A percentile compares a stretch with the other conserved stretches of the same genome.
These are phyloP conservation scores for Suillus weaverae DNA, from an alignment of 768 basidiomycete genomes.

Conservation along the genomic window DNA sequence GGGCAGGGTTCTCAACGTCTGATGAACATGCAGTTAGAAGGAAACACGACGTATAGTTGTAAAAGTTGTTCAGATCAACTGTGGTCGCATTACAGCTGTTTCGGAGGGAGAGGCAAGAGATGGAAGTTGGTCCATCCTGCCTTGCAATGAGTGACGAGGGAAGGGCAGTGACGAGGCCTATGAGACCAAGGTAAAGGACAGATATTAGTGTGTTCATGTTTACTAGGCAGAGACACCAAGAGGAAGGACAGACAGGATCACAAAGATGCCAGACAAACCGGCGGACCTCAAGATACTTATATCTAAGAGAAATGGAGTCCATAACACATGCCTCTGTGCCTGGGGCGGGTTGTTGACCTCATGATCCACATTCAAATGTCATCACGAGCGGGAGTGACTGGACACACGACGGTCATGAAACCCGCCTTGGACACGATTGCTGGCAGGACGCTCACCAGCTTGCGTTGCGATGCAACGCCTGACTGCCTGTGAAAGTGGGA, in stretches of 20 bases:
- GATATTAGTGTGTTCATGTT: neutral
- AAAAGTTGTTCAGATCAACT: constrained; percentile 19
- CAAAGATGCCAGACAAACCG: neutral
- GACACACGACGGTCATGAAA: neutral
- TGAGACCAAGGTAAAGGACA: constrained; percentile 2
- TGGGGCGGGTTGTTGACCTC: neutral
- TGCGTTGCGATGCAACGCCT: neutral
- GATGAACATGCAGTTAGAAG: constrained; percentile 20
- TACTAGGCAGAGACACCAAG: neutral
- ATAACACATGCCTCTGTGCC: neutral
- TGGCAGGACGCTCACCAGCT: neutral
- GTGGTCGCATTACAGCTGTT: constrained; percentile 21
- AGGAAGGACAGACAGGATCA: neutral
- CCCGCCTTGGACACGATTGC: neutral
- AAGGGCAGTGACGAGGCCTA: constrained; percentile 10
- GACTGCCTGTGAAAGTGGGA: neutral
- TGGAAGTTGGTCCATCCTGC: constrained; percentile 10
- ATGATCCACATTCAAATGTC: neutral
- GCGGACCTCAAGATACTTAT: neutral
- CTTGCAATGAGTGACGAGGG: constrained; percentile 12
- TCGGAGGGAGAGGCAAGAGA: constrained; percentile 18
- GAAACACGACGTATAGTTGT: constrained; percentile 19
- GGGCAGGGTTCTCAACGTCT: constrained; percentile 3
- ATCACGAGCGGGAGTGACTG: neutral
- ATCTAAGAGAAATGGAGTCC: neutral